Conservation (phyloP, 73 alveolate genomes). For the Paramecium tetraurelia region DNA sequence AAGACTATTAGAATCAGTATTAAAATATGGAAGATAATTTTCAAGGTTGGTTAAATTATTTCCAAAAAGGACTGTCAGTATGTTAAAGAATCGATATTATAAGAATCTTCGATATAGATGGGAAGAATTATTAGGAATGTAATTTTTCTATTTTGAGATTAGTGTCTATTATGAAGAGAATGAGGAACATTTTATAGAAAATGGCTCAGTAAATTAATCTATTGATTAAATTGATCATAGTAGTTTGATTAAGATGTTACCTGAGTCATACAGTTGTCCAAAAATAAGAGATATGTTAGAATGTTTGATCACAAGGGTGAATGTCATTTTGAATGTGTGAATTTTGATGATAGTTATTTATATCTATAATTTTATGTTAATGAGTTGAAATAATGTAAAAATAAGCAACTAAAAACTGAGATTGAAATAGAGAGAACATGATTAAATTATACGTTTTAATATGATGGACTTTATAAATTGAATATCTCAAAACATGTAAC, state of each 20-base stretch:
- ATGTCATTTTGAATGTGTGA: not conserved
- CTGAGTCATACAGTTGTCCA: not conserved
- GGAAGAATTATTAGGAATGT: not conserved
- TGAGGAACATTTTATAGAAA: not conserved
- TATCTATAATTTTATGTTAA: no score
- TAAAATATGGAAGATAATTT: not conserved
- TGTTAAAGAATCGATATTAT: constrained; percentile 20
- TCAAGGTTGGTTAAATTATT: not conserved
- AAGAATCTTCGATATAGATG: not conserved
- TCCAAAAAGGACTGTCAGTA: not conserved
- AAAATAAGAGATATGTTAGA: not conserved
- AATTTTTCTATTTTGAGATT: not conserved
- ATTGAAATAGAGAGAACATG: not conserved
- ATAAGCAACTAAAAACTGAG: no score
- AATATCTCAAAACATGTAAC: not conserved
- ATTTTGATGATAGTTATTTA: not conserved
- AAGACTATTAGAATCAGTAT: not conserved
- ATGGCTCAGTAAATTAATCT: not conserved
- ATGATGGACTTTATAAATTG: not conserved
- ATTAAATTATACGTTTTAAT: not conserved
- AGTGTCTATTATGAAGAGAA: not conserved
- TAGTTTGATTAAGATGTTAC: not conserved
- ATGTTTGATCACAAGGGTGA: not conserved
- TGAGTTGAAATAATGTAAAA: no score
- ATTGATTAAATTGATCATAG: not conserved